Conservation (phyloP, 345 rosid species). For the Gossypium sturtianum region DNA sequence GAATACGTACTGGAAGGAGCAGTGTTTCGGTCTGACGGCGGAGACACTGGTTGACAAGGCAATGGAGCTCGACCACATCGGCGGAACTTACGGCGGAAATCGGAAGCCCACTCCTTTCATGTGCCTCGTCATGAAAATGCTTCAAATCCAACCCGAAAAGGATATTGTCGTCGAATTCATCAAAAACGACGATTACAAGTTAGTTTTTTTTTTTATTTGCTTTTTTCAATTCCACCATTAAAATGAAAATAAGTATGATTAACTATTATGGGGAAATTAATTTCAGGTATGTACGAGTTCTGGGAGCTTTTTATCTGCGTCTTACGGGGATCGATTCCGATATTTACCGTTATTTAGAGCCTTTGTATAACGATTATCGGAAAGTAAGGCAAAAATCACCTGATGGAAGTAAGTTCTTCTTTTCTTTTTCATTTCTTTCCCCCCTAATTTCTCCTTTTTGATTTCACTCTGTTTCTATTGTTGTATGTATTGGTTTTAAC, state of each 20-base stretch:
- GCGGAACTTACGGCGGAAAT: constrained; percentile 58
- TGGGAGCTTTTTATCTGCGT: constrained; percentile 81
- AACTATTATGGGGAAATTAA: background rate
- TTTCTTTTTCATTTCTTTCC: background rate
- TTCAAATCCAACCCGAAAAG: constrained; percentile 72
- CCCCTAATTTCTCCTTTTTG: background rate
- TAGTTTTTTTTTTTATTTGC: background rate
- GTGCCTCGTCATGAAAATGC: constrained; percentile 63
- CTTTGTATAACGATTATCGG: constrained; percentile 46
- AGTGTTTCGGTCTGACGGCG: constrained; percentile 64
- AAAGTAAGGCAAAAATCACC: constrained; percentile 56
- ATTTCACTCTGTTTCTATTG: background rate
- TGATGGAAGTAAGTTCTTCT: constrained; percentile 60
- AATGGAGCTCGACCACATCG: constrained; percentile 70
- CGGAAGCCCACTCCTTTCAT: constrained; percentile 64
- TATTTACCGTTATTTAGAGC: constrained; percentile 8
- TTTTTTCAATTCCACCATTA: background rate
- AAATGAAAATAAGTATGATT: background rate
- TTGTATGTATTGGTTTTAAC: background rate
- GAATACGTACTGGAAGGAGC: constrained; percentile 69
- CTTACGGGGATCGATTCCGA: background rate
- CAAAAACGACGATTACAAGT: constrained; percentile 69
- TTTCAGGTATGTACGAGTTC: constrained; percentile 69
- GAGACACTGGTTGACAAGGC: constrained; percentile 74
- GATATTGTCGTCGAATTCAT: constrained; percentile 70